Evolutionary conservation across 2,329 filamentous ascomycete genomes (phyloP), one percentile per base, ranked within the genome.

Genomic region (Colletotrichum salicis): DNA sequence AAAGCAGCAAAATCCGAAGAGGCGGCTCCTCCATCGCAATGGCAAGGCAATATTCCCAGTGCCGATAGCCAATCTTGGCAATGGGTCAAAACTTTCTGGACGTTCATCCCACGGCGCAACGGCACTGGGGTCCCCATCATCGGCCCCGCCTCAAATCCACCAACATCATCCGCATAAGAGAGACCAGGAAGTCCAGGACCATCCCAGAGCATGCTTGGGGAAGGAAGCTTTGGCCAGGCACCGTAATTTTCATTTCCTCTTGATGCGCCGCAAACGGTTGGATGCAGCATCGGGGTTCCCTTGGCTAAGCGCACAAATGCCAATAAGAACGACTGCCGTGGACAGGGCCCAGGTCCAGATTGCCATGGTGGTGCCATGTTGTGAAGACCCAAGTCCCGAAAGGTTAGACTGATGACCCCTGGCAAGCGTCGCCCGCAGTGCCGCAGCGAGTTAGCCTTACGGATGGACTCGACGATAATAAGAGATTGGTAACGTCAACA

Each of bases 361-460:
- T 68, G 69, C 57, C 67, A 65, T 66, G 56, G 61, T 71, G 67
- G 67, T 72, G 70, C 67, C 51, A 62, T 71, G 62, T 71, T 71
- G 61, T 62, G 29, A 62, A 37, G 56, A n/a, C 35, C 54, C 68
- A 71, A 60, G 45, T 71, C 66, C 69, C 69, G 69, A 69, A 71
- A 64, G 60, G 54, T 57, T 41, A 69, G 54, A 41, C 59, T 56
- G 45, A 48, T 13, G 8, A 51, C 27, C 52, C 70, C 56, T 37
- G 67, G 37, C 62, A 65, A 71, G 67, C 56, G 66, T 71, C 67
- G 66, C 56, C 52, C 57, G 60, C 60, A 70, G 58, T 64, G 60
- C 70, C 70, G 66, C 60, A 70, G 67, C 57, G 24, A 67, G 61
- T 72, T 65, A 72, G 70, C 70, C 70, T 72, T 71, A 62, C 35